phyloP scores from a whole-genome alignment of 345 rosid species.

The Capsella bursapastoris region DNA sequence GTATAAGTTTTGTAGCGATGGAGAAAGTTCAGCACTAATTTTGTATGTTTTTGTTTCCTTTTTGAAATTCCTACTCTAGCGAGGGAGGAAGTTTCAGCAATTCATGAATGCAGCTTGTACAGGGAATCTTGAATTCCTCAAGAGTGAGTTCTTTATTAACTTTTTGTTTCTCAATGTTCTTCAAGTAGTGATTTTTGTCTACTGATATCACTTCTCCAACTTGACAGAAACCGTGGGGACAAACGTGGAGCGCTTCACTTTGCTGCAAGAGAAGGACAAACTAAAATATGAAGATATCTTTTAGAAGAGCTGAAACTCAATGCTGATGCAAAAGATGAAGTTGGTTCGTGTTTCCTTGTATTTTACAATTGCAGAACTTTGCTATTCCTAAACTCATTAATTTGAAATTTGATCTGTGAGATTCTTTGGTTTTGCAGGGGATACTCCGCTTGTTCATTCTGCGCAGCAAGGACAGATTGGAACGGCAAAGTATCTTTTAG shows the following conservation, averaged over 20 bases:
- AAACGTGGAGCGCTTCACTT: slow-evolving; percentile 93
- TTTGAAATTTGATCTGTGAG: slow-evolving; percentile 22
- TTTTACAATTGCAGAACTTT: neutral
- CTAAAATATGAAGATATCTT: slow-evolving; percentile 79
- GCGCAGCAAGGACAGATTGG: slow-evolving; percentile 84
- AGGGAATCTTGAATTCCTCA: slow-evolving; percentile 64
- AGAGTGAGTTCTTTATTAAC: too few relatives aligned
- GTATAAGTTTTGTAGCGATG: neutral
- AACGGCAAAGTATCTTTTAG: slow-evolving; percentile 77
- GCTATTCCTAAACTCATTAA: neutral
- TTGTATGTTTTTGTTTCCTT: too few relatives aligned
- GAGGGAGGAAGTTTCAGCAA: slow-evolving; percentile 51
- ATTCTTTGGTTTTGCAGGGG: slow-evolving; percentile 58
- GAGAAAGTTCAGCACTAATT: neutral
- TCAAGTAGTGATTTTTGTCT: slow-evolving; percentile 52
- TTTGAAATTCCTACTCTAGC: slow-evolving; percentile 45
- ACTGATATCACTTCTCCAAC: neutral
- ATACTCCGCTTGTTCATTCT: slow-evolving; percentile 93
- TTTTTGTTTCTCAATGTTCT: neutral
- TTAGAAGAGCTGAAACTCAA: slow-evolving; percentile 82
- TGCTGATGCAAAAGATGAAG: slow-evolving; percentile 72
- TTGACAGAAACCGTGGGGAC: slow-evolving; percentile 63
- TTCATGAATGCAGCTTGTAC: slow-evolving; percentile 70
- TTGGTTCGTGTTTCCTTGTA: slow-evolving; percentile 52
- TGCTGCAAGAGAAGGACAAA: slow-evolving; percentile 89